phyloP scores from a whole-genome alignment of 768 basidiomycete species.

The Calocybe indica region DNA sequence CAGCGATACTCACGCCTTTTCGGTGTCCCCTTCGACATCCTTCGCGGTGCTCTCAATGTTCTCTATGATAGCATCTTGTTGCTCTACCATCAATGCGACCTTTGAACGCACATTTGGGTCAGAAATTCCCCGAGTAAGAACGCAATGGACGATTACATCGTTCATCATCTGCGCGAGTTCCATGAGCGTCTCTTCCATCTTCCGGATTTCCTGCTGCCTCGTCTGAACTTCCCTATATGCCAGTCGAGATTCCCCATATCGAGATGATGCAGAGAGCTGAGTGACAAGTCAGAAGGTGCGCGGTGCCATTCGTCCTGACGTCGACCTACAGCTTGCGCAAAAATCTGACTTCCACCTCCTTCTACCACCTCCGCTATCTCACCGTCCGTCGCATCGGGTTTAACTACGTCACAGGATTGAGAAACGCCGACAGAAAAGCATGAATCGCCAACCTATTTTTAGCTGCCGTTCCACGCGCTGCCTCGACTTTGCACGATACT shows the following conservation, averaged over 20 bases:
- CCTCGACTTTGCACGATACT: conserved; percentile 56
- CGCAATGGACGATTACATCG: conserved; percentile 46
- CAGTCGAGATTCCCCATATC: conserved; percentile 76
- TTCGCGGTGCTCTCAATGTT: conserved; percentile 57
- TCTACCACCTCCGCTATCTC: conserved; percentile 72
- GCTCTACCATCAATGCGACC: conserved; percentile 75
- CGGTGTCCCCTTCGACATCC: conserved; percentile 62
- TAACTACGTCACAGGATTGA: conserved; percentile 41
- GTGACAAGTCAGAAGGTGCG: background rate
- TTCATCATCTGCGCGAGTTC: conserved; percentile 86
- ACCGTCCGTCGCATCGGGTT: conserved; percentile 79
- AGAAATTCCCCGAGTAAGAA: background rate
- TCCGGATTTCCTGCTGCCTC: conserved; percentile 78
- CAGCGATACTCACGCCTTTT: conserved; percentile 50
- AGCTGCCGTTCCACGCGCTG: conserved; percentile 71
- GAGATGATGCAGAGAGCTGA: conserved; percentile 69
- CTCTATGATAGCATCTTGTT: conserved; percentile 74
- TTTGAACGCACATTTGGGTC: conserved; percentile 26
- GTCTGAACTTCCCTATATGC: conserved; percentile 88
- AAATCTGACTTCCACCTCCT: conserved; percentile 63
- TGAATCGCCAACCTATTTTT: conserved; percentile 51
- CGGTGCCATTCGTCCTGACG: no score
- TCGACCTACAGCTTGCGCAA: conserved; percentile 60
- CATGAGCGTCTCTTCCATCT: conserved; percentile 82
- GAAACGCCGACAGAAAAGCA: background rate